Base-by-base conservation (phyloP, 345 rosid species). In the Eucalyptus curtisii region DNA sequence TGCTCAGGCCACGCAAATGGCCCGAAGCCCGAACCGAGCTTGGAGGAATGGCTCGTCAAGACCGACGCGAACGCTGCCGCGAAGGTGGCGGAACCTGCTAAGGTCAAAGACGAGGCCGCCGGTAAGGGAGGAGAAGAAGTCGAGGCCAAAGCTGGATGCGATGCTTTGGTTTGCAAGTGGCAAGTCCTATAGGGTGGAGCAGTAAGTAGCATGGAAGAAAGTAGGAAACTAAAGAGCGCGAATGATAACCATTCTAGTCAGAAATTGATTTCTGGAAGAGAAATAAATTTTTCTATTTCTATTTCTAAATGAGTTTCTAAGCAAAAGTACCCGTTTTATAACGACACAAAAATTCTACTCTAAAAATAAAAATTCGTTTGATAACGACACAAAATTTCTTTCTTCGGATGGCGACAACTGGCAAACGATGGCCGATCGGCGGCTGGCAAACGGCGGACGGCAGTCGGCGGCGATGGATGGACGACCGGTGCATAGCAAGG, bases 401-500 rank as follows among this genome's bases (percentile, higher is more conserved):
- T 8, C 16, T 42, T 42, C 42, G 5, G 5, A 42, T 2, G 42
- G 42, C 42, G 7, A 7, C 42, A 5, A 42, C 42, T 7, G 42
- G 42, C 5, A 7, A 3, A 7, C 20, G 16, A 50, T 49, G 53
- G 3, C 1, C 3, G 3, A 8, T 0, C 1, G 20, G 6, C 20
- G 1, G 6, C 16, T 2, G 2, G 2, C 0, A 20, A 50, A 6
- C 0, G 8, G 53, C 1, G 7, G 16, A 1, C 15, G 3, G 19
- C 7, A 0, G 1, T 5, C 14, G 0, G 19, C 1, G 1, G 52
- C 19, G 19, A 0, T 49, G 8, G 20, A 49, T 16, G 20, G 3
- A 50, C 0, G 3, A 49, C 1, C 20, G 1, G 3, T 49, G 16
- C 1, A 1, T 49, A 49, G 1, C 5, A 50, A 50, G 0, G 53